These are phyloP conservation scores for Suillus subaureus DNA, from an alignment of 768 basidiomycete species.

Conservation along the genomic window DNA sequence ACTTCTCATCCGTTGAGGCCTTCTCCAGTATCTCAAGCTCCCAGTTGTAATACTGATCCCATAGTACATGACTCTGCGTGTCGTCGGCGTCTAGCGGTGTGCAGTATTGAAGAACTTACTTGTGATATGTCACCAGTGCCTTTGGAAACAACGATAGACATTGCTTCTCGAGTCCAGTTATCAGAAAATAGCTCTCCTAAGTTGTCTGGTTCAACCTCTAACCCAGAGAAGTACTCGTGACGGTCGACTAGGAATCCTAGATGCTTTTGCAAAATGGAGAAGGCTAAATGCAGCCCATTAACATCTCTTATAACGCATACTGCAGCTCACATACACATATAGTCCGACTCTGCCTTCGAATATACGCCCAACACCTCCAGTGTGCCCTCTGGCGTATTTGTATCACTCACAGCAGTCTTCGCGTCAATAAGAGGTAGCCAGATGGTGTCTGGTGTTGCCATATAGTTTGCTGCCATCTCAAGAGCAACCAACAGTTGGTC, in stretches of 20 bases:
- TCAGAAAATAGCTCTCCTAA: conserved; percentile 62
- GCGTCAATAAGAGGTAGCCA: conserved; percentile 72
- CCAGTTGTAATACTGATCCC: conserved; percentile 77
- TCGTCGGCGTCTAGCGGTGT: conserved; percentile 10
- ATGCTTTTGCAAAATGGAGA: conserved; percentile 71
- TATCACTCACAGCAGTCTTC: conserved; percentile 50
- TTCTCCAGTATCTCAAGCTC: conserved; percentile 64
- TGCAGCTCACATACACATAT: conserved; percentile 63
- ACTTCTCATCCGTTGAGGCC: conserved; percentile 51
- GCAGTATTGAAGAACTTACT: conserved; percentile 40
- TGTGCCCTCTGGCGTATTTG: conserved; percentile 54
- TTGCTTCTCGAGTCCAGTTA: conserved; percentile 59
- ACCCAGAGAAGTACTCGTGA: conserved; percentile 36
- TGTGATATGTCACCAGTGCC: conserved; percentile 60
- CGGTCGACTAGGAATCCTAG: conserved; percentile 55
- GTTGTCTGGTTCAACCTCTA: conserved; percentile 46
- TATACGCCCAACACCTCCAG: conserved; percentile 63
- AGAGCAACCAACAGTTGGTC: conserved; percentile 62
- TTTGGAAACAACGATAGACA: conserved; percentile 54
- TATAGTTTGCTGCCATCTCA: conserved; percentile 64
- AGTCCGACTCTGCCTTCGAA: conserved; percentile 69
- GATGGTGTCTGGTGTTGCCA: conserved; percentile 67
- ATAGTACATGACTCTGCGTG: conserved; percentile 66
- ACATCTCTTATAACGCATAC: not conserved
- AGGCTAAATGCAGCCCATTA: conserved; percentile 49